Base-by-base conservation (phyloP, 768 basidiomycete genomes). In the Boletus bicolor region DNA sequence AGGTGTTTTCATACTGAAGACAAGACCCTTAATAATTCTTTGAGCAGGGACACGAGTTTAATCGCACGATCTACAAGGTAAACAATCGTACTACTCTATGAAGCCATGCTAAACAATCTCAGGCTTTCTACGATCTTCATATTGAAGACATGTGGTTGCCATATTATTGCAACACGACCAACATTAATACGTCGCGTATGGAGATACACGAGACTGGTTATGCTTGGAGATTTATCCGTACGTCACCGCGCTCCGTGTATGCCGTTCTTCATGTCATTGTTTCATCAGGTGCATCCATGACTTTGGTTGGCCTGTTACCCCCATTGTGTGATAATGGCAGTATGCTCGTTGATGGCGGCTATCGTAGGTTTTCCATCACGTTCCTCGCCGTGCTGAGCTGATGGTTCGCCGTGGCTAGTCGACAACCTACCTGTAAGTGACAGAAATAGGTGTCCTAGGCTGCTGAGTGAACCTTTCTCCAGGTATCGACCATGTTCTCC, bases 131-230 rank as follows among this genome's bases (percentile, higher is more conserved):
- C 63, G 93, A 92, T 70, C 83, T 94, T 41, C 94, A 98, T 63
- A 93, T 93, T 39, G 90, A 93, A 72, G 95, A 97, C 73, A 96
- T 97, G 91, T 98, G 96, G 97, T 78, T 99, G 7, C 97, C 96
- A 5, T 98, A 85, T 76, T 98, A 96, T 74, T 97, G 94, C 73
- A 98, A 98, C 65, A 92, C 96, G 3, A 96, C 97, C 19, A 98
- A 98, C 64, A 97, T 99, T 70, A 93, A 87, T 50, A 92, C 91
- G 44, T 97, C 93, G 9, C 82, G 86, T 9, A 98, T 98, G 93
- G 94, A 98, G 66, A 87, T 98, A 42, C 97, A 99, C 65, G 90
- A 95, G 63, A 91, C 92, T 12, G 97, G 97, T n/a, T 98, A 98
- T 75, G 96, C 97, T 12, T 99, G 96, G 96, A 80, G 93, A 62